Percentiles rank a stretch among this genome's conserved stretches.
These are phyloP conservation scores for Vitis labrusca DNA, from an alignment of 164 flowering plant genomes.

Conservation along the genomic window DNA sequence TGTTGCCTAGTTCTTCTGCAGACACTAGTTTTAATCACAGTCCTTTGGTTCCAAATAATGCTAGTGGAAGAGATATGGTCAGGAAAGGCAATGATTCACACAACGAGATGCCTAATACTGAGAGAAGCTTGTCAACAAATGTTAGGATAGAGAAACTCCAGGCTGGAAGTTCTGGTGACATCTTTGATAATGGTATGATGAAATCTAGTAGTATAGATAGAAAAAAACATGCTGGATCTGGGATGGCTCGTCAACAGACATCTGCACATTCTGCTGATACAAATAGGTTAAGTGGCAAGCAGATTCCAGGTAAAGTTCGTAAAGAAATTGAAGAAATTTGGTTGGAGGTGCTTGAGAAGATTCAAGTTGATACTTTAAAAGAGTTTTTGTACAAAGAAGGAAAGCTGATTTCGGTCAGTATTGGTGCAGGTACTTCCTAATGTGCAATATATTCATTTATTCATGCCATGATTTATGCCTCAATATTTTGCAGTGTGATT, in stretches of 20 bases:
- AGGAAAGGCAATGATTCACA: slow-evolving; percentile 30
- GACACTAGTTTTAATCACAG: slow-evolving; percentile 69
- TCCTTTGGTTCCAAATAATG: slow-evolving; percentile 40
- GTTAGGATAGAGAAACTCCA: slow-evolving; percentile 27
- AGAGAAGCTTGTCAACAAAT: slow-evolving; percentile 37
- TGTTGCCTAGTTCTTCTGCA: slow-evolving; percentile 77
- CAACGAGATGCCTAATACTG: slow-evolving; percentile 28
- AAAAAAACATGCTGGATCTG: slow-evolving; percentile 29
- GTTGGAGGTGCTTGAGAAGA: slow-evolving; percentile 68
- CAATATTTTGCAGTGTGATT: too few relatives aligned
- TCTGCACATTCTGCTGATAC: slow-evolving; percentile 23
- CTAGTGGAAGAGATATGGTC: slow-evolving; percentile 33
- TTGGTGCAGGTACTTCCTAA: slow-evolving; percentile 75
- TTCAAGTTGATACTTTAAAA: slow-evolving; percentile 48
- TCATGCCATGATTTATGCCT: background rate
- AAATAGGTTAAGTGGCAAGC: slow-evolving; percentile 31
- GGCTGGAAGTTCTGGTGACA: slow-evolving; percentile 34
- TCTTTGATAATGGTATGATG: slow-evolving; percentile 14
- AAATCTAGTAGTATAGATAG: slow-evolving; percentile 31
- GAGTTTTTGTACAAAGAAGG: slow-evolving; percentile 87
- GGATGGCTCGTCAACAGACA: slow-evolving; percentile 30
- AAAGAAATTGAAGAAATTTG: slow-evolving; percentile 73
- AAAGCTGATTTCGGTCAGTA: slow-evolving; percentile 69
- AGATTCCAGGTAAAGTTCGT: slow-evolving; percentile 25
- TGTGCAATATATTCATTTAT: background rate